A percentile compares a stretch with the other conserved stretches of the same genome.
Evolutionary conservation across 2,329 filamentous ascomycete genomes (phyloP).

Genomic region (Diaporthe ilicicola): DNA sequence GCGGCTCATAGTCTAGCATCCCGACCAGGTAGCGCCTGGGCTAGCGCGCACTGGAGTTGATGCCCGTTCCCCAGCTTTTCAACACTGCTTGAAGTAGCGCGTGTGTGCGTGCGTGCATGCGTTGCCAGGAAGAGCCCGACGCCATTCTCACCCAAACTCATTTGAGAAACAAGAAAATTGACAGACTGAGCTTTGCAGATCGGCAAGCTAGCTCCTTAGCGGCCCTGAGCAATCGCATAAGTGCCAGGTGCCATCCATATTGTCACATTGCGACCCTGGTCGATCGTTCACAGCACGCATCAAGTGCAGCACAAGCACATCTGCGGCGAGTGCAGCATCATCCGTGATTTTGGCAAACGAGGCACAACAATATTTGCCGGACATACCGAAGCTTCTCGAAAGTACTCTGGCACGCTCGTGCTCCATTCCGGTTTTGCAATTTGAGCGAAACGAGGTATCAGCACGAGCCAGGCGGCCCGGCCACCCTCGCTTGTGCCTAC

Average conservation of each 20-base stretch:
- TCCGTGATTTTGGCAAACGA: not conserved
- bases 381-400: not conserved
- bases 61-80: not conserved
- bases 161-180: not conserved
- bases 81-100: not conserved
- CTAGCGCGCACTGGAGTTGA: not conserved
- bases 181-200: not conserved
- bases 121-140: not conserved
- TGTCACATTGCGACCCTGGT: slow-evolving; percentile 5
- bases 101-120: not conserved
- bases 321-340: not conserved
- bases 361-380: not conserved
- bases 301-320: not conserved
- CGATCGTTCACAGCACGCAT: not conserved
- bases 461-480: slow-evolving; percentile 6
- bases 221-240: not conserved
- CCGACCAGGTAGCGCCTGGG: not conserved
- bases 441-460: not conserved
- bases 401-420: not conserved
- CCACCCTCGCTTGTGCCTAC: not conserved
- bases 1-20: slow-evolving; percentile 4
- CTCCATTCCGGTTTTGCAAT: slow-evolving; percentile 1
- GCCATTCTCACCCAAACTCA: not conserved
- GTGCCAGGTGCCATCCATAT: not conserved
- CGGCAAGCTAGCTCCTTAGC: not conserved